Evolutionary conservation across 2,329 filamentous ascomycete species (phyloP).

Genomic region (Beauveria sp.): DNA sequence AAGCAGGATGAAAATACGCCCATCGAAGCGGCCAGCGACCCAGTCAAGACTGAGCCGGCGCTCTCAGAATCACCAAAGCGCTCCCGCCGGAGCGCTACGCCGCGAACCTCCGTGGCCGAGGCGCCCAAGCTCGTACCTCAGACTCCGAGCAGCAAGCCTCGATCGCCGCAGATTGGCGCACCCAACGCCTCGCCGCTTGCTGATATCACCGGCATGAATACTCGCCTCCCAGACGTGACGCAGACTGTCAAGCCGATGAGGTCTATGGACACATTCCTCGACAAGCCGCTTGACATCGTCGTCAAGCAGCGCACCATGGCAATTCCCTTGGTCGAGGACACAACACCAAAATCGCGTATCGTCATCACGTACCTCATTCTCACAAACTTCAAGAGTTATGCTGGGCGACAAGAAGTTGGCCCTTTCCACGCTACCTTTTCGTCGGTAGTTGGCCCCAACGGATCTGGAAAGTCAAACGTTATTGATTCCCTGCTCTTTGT

Average conservation of each 20-base stretch:
- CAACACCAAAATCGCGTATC: conserved; percentile 72
- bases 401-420: conserved; percentile 87
- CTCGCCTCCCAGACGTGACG: conserved; percentile 20
- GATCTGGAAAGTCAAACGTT: conserved; percentile 97
- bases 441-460: conserved; percentile 94
- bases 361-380: conserved; percentile 89
- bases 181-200: conserved; percentile 52
- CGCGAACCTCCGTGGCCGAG: conserved; percentile 32
- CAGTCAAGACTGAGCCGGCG: conserved; percentile 3
- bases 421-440: conserved; percentile 97
- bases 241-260: conserved; percentile 61
- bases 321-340: conserved; percentile 62
- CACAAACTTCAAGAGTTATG: conserved; percentile 98
- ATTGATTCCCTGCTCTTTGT: conserved; percentile 97
- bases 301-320: conserved; percentile 72
- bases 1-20: neutral
- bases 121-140: conserved; percentile 32
- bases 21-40: conserved; percentile 51
- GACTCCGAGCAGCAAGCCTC: conserved; percentile 45
- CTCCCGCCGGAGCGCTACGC: conserved; percentile 21
- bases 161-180: conserved; percentile 47
- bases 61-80: conserved; percentile 20
- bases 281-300: conserved; percentile 90
- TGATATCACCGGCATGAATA: conserved; percentile 67
- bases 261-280: conserved; percentile 67